Evolutionary conservation across 805 yeast genomes (phyloP).

Genomic region (Starmerella potacharoeniae): DNA sequence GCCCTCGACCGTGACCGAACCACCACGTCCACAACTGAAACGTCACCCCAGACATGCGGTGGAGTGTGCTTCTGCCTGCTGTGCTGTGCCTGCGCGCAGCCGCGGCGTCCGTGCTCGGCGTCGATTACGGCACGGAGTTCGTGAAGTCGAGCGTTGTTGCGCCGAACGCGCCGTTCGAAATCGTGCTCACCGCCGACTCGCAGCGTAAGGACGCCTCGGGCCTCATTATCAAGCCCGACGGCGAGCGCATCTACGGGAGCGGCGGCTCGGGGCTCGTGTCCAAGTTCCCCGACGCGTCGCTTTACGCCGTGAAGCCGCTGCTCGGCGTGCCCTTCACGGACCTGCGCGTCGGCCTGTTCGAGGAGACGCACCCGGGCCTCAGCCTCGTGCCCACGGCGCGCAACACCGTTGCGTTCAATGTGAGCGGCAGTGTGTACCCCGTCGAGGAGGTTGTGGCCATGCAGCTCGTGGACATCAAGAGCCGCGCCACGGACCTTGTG

Average conservation of each 20-base stretch:
- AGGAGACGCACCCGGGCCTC: conserved; percentile 50
- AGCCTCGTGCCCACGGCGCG: conserved; percentile 34
- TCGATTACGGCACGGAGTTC: conserved; percentile 81
- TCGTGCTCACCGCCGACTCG: conserved; percentile 79
- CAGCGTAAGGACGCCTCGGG: conserved; percentile 84
- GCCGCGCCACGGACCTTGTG: conserved; percentile 54
- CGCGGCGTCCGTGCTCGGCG: conserved; percentile 61
- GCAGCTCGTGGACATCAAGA: conserved; percentile 55
- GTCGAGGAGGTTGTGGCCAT: conserved; percentile 79
- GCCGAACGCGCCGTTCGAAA: conserved; percentile 79
- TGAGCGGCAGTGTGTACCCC: conserved; percentile 40
- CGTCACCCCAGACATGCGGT: conserved; percentile 5
- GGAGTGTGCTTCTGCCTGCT: conserved; percentile 7
- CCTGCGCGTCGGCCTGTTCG: conserved; percentile 37
- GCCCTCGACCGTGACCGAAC: background rate
- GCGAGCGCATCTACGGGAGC: conserved; percentile 62
- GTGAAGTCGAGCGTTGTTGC: conserved; percentile 83
- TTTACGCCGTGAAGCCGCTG: conserved; percentile 56
- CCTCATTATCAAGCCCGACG: conserved; percentile 41
- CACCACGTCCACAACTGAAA: background rate
- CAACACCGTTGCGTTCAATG: conserved; percentile 44
- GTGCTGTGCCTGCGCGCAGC: conserved; percentile 17
- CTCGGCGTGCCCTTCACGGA: conserved; percentile 48
- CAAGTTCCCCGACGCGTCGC: conserved; percentile 60
- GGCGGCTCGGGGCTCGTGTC: conserved; percentile 59